Base-by-base conservation (phyloP, 1,284 basidiomycete genomes). In the Fistulinella cinereoalba region DNA sequence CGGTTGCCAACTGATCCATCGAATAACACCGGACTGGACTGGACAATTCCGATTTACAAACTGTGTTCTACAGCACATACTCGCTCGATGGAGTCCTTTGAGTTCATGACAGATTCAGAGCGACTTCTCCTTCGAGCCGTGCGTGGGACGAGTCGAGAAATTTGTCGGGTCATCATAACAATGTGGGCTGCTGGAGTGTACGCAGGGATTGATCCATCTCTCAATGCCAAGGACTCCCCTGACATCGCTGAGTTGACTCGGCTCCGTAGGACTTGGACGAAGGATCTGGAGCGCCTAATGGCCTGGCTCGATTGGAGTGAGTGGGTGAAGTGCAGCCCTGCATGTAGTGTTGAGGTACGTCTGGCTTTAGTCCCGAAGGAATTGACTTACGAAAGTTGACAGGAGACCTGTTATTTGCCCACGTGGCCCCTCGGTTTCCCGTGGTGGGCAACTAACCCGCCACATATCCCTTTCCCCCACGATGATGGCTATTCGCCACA, bases 271-370 rank as follows among this genome's bases (percentile, higher is more conserved):
- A 15, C 29, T 10, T 31, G 29, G 29, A 15, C 27, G 16, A 34
- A 34, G 19, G 60, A 70, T 21, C 23, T 69, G n/a, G 43, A 46
- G 1, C 43, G 41, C 11, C 38, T 74, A 21, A 72, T 72, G 51
- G 25, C 9, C 19, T 74, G 72, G 72, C 58, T 74, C 0, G 73
- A 71, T 42, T 73, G 72, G 73, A 62, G 50, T n/a, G 49, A 60
- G 2, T 73, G 73, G 70, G 49, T 70, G 2, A 65, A 57, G 37
- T 74, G 73, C 25, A 44, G 53, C 13, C 69, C 71, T 13, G 53
- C 43, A 1, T 75, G 72, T 49, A 46, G 49, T 8, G 41, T 45
- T n/a, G 62, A 70, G 52, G 72, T 71, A 33, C 25, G 25, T 27
- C 12, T 12, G 25, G 6, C n/a, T 61, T 56, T 21, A 12, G n/a